phyloP scores from a whole-genome alignment of 1,284 basidiomycete genomes.

The Peniophora sp. region DNA sequence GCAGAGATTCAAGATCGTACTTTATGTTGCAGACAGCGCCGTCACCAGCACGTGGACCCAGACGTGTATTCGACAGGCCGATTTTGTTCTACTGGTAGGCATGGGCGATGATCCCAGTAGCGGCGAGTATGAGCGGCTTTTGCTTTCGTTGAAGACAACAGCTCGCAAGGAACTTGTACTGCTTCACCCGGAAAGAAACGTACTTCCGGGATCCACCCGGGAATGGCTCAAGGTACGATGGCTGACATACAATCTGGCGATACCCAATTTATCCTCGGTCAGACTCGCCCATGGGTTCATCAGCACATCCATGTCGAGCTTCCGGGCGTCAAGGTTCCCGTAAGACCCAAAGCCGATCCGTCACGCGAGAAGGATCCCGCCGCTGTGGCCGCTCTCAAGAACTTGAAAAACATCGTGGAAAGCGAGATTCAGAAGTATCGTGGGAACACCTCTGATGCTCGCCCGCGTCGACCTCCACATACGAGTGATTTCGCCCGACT shows the following conservation, averaged over 20 bases:
- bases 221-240: constrained; percentile 85
- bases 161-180: constrained; percentile 95
- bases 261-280: constrained; percentile 8
- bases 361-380: constrained; percentile 69
- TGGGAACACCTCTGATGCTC: constrained; percentile 55
- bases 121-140: constrained; percentile 88
- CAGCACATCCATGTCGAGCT: constrained; percentile 90
- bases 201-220: constrained; percentile 87
- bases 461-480: constrained; percentile 72
- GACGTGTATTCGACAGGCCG: constrained; percentile 94
- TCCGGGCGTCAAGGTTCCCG: constrained; percentile 56
- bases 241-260: constrained; percentile 1
- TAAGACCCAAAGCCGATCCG: constrained; percentile 40
- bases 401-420: constrained; percentile 88
- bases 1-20: constrained; percentile 82
- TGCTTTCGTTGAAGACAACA: constrained; percentile 94
- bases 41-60: constrained; percentile 95
- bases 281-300: constrained; percentile 93
- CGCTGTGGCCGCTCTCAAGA: constrained; percentile 84
- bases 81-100: constrained; percentile 92
- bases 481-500: constrained; percentile 91
- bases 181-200: constrained; percentile 86
- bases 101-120: constrained; percentile 88
- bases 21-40: constrained; percentile 91
- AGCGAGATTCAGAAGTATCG: constrained; percentile 85